Evolutionary conservation across 2,329 filamentous ascomycete species (phyloP), one percentile per base, ranked within the genome.

Genomic region (Fusarium goolgardi): DNA sequence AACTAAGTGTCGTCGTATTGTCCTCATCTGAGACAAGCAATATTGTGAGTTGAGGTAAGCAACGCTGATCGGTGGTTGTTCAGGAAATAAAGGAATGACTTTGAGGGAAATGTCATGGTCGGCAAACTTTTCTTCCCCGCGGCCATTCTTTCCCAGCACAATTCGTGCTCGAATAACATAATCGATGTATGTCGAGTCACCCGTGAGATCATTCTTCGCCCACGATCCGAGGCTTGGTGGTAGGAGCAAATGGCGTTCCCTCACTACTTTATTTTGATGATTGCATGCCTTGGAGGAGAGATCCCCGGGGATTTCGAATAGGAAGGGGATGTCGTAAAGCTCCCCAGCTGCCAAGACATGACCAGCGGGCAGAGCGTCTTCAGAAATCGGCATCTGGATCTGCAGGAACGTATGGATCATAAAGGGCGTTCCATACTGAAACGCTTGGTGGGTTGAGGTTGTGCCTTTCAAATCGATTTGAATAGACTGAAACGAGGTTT

Each of bases 341-440:
- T 25, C 4, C 21, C 56, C 59, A 16, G 13, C 12, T 25, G 54
- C 13, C 8, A 61, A 15, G 3, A 32, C 4, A 12, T 8, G n/a
- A 9, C 5, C 12, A 13, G 18, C 0, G 4, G 56, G 34, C 4
- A 61, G 15, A 5, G 6, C 5, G 0, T 29, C 41, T 1, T n/a
- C 3, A 15, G 46, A 7, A 4, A 61, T 27, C 0, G 59, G 46
- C 40, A 61, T 54, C 7, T 31, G 23, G 1, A 54, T 9, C 2
- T 37, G 18, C 23, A 61, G 8, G 23, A 61, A 61, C 3, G 29
- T n/a, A 31, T 45, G 56, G 1, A 29, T 46, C 13, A 5, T 21
- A 2, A 60, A 45, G 3, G 59, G 56, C 3, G 34, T 34, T 6
- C 55, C 27, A 23, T 61, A 61, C 20, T 61, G 59, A 5, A 31